Base-by-base conservation (phyloP, 805 yeast genomes). In the Wickerhamiella slavikovae region DNA sequence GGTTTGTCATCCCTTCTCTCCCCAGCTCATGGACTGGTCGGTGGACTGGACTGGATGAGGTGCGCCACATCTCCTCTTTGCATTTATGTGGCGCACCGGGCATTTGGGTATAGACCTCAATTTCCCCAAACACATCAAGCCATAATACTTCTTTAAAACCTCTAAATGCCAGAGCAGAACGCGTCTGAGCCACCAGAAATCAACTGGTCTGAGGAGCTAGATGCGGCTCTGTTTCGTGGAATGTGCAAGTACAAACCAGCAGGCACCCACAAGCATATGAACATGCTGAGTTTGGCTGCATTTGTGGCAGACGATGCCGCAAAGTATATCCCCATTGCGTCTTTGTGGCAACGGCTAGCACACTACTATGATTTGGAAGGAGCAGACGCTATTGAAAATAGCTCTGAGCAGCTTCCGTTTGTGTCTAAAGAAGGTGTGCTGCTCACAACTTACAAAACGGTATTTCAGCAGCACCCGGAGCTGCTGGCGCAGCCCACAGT, bases 231-330 rank as follows among this genome's bases (percentile, higher is more conserved):
- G 16, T 64, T 73, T 39, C 54, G 65, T 31, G 64, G 76, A 29
- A 57, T 72, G 1, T 67, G 79, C 38, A 69, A 64, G 40, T 60
- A 57, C 51, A 71, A 70, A 45, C 89, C 89, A 0, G 71, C 70
- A 0, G 91, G 91, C 1, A 19, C 40, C 28, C 52, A 50, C 36
- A 54, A 47, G 38, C 55, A 51, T 30, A 48, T 51, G 36, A 39
- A 48, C 26, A 50, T 55, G 55, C 36, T 52, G 14, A 31, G 43
- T 24, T 44, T 54, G n/a, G 21, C 33, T 4, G 4, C 16, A 11
- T 16, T 18, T 9, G 10, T 34, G 15, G 23, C 11, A 8, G 17
- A 22, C 4, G 28, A 15, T 9, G 8, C 9, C 15, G 28, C 15
- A 2, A 3, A 30, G 14, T 35, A 38, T 5, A 51, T 66, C 32